Percentiles rank a stretch among this genome's conserved stretches.
Evolutionary conservation across 129 eudicot species (phyloP).

Genomic region (Lactuca sativa): DNA sequence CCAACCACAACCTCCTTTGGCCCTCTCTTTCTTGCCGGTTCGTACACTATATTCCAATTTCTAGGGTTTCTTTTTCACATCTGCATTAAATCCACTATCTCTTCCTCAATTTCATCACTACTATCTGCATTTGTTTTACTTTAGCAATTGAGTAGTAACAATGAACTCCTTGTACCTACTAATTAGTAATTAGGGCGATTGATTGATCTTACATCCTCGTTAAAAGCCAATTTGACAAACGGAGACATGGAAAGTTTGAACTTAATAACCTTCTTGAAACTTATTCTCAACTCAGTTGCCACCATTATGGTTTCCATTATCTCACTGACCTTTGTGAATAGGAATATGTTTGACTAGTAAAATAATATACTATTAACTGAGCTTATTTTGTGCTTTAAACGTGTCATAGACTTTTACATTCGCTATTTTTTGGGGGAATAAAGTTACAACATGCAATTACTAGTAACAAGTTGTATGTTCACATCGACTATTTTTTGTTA

Average conservation of each 20-base stretch:
- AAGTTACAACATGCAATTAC: no score
- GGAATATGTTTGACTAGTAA: background rate
- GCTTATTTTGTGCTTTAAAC: background rate
- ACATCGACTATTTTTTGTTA: conserved; percentile 9
- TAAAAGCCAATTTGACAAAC: background rate
- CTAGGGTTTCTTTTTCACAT: conserved; percentile 34
- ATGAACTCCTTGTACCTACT: background rate
- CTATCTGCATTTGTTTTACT: background rate
- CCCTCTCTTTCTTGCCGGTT: conserved; percentile 93
- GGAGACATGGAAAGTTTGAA: background rate
- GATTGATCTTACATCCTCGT: background rate
- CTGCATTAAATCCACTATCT: background rate
- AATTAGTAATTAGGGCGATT: background rate
- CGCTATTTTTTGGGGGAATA: background rate
- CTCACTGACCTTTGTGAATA: background rate
- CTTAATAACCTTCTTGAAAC: background rate
- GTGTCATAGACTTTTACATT: background rate
- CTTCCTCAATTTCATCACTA: conserved; percentile 1
- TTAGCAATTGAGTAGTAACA: background rate
- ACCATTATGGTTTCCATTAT: background rate
- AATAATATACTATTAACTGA: background rate
- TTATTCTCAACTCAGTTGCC: conserved; percentile 12
- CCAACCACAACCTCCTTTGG: conserved; percentile 92
- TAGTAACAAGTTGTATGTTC: background rate
- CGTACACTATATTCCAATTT: background rate